These are phyloP conservation scores for Ophiosphaerella korrae DNA, from an alignment of 2,329 filamentous ascomycete species.

Conservation along the genomic window DNA sequence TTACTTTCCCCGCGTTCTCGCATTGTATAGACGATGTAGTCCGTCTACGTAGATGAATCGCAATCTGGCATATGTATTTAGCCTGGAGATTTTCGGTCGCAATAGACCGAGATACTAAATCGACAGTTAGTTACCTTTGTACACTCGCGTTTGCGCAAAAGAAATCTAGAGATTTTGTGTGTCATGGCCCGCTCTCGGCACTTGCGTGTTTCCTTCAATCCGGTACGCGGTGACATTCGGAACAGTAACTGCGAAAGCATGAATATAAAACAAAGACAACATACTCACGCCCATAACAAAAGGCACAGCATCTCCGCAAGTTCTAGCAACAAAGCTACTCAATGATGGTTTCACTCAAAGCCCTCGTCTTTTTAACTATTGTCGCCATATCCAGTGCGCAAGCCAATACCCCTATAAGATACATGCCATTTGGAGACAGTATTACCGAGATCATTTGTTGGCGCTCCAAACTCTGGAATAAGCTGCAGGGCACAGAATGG, in stretches of 20 bases:
- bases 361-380: constrained; percentile 18
- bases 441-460: constrained; percentile 55
- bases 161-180: too few relatives aligned
- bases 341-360: constrained; percentile 26
- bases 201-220: too few relatives aligned
- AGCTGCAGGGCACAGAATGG: constrained; percentile 48
- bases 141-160: neutral
- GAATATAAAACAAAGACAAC: too few relatives aligned
- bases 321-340: neutral
- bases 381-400: constrained; percentile 16
- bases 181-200: too few relatives aligned
- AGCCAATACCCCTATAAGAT: constrained; percentile 24
- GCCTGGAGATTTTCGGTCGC: neutral
- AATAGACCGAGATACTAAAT: neutral
- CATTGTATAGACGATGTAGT: neutral
- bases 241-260: too few relatives aligned
- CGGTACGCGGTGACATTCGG: too few relatives aligned
- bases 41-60: neutral
- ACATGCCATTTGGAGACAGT: constrained; percentile 54
- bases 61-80: constrained; percentile 2
- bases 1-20: neutral
- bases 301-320: neutral
- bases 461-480: constrained; percentile 51
- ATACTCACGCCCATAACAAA: neutral
- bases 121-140: neutral